Base-by-base conservation (phyloP, 495 filamentous ascomycete species). In the Chaetomium cochliodes region DNA sequence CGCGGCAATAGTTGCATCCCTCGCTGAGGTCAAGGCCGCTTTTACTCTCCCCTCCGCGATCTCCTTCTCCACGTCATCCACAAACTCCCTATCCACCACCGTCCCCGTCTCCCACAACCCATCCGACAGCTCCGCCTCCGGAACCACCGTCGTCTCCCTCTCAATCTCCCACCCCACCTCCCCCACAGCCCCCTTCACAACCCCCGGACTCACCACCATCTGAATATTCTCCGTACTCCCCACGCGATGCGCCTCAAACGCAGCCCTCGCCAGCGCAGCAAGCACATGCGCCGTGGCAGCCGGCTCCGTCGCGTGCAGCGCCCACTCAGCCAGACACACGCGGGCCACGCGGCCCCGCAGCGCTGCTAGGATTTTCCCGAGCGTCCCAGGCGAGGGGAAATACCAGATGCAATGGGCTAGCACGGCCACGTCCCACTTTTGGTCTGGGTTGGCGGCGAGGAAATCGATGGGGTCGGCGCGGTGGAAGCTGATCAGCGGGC, bases 371-470 rank as follows among this genome's bases (percentile, higher is more conserved):
- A 78, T 76, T 5, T 56, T 54, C 11, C 62, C 51, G 30, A 82
- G 73, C 22, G 70, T 60, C 0, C 30, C 42, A 0, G 67, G 64
- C 12, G 73, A 74, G 30, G 71, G 49, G 64, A 85, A 84, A 65
- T 84, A 85, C 76, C 78, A 85, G 62, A 82, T 74, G 65, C 70
- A 77, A 70, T 85, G 83, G 59, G 70, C 73, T 46, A 85, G 74
- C 22, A 84, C 74, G 16, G 78, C 77, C 51, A 75, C 71, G 66
- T 81, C 79, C 68, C 79, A 82, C 28, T 64, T 46, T 39, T 53
- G 64, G 22, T 64, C 66, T 44, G 69, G 60, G 57, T 68, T 46
- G 54, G 42, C 22, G 33, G 66, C 55, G 16, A 74, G 60, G 25
- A 76, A 73, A 44, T 70, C 69, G 9, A 74, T 62, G 7, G 72